A percentile compares a stretch with the other conserved stretches of the same genome.
These are phyloP conservation scores for Articulospora tetracladia DNA, from an alignment of 495 filamentous ascomycete species.

Conservation along the genomic window DNA sequence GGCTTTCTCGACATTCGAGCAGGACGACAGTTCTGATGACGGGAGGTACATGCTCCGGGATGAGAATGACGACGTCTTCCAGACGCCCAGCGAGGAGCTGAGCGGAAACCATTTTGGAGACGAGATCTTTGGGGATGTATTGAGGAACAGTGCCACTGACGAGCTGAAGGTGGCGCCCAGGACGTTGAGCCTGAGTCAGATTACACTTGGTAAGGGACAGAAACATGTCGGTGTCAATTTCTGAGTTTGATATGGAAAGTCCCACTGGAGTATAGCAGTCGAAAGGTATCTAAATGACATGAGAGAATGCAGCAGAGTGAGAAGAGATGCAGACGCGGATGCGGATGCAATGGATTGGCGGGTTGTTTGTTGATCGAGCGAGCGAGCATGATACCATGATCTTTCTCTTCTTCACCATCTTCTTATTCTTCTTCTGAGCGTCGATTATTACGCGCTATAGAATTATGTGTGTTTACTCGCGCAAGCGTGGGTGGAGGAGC, in stretches of 20 bases:
- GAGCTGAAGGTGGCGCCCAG: constrained; percentile 38
- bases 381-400: not conserved
- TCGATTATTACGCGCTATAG: not conserved
- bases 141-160: constrained; percentile 25
- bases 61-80: constrained; percentile 34
- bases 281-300: too few relatives aligned
- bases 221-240: not conserved
- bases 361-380: not conserved
- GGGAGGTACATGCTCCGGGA: constrained; percentile 2
- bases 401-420: too few relatives aligned
- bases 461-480: not conserved
- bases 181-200: constrained; percentile 46
- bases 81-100: constrained; percentile 39
- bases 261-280: too few relatives aligned
- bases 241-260: not conserved
- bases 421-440: too few relatives aligned
- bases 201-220: constrained; percentile 32
- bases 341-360: not conserved
- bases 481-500: not conserved
- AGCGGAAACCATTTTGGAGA: constrained; percentile 26
- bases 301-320: not conserved
- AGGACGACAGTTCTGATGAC: constrained; percentile 21
- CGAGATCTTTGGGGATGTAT: constrained; percentile 42
- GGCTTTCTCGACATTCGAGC: constrained; percentile 18
- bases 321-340: too few relatives aligned